phyloP scores from a whole-genome alignment of 208 protist genomes.

The Leptomonas pyrrhocoris region DNA sequence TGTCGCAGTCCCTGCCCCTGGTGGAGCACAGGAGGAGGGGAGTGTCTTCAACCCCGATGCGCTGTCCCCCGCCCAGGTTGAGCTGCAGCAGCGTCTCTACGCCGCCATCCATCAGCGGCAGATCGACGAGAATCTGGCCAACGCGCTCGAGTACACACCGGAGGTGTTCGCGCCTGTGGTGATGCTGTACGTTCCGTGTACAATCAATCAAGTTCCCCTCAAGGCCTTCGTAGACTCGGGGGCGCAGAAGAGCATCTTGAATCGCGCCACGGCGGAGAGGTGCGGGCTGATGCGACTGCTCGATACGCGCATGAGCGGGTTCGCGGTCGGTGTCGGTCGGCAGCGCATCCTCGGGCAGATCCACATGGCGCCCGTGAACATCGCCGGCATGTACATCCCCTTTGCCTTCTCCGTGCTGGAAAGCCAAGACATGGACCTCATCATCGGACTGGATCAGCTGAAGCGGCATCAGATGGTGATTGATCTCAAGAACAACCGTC shows the following conservation, averaged over 20 bases:
- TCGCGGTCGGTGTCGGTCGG: slow-evolving; percentile 92
- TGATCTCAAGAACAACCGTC: slow-evolving; percentile 60
- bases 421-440: slow-evolving; percentile 86
- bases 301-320: slow-evolving; percentile 80
- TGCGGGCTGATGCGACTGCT: slow-evolving; percentile 91
- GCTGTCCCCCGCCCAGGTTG: slow-evolving; percentile 62
- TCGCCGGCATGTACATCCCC: slow-evolving; percentile 78
- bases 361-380: slow-evolving; percentile 81
- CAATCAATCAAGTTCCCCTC: slow-evolving; percentile 90
- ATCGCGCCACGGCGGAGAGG: slow-evolving; percentile 66
- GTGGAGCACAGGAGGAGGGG: neutral
- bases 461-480: slow-evolving; percentile 83
- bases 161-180: slow-evolving; percentile 88
- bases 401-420: slow-evolving; percentile 93
- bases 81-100: slow-evolving; percentile 79
- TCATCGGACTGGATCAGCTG: slow-evolving; percentile 96
- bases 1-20: neutral
- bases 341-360: slow-evolving; percentile 93
- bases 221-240: slow-evolving; percentile 96
- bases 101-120: slow-evolving; percentile 83
- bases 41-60: neutral
- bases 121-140: slow-evolving; percentile 87
- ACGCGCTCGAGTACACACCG: slow-evolving; percentile 94
- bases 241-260: slow-evolving; percentile 89
- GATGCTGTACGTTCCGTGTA: slow-evolving; percentile 94